Conservation (phyloP, 1,284 basidiomycete genomes). For the Dichomitus squalens region DNA sequence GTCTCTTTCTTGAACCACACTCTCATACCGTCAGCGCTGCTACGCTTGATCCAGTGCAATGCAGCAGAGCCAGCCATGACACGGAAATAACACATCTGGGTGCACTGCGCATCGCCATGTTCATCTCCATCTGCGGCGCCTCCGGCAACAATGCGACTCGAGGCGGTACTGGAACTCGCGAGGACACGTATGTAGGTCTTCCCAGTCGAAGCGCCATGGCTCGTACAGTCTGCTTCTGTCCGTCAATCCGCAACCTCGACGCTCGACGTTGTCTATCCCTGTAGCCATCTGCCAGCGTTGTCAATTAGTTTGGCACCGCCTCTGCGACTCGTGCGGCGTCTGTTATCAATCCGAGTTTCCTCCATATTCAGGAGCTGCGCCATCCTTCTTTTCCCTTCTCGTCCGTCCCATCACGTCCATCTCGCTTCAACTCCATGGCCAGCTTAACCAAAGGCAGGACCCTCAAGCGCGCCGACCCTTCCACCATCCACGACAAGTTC, state of each 20-base stretch:
- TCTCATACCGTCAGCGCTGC: background rate
- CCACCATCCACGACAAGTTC: constrained; percentile 72
- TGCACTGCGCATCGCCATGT: background rate
- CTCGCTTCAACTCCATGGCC: constrained; percentile 9
- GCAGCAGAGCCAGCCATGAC: background rate
- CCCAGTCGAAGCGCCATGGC: too few relatives aligned
- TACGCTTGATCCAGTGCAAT: background rate
- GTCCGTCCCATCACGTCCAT: background rate
- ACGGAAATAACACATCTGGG: background rate
- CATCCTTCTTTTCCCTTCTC: background rate
- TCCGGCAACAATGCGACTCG: background rate
- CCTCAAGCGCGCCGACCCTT: constrained; percentile 45
- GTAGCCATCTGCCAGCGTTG: background rate
- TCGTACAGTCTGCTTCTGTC: too few relatives aligned
- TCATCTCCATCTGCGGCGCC: background rate
- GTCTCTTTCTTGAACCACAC: too few relatives aligned
- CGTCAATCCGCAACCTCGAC: too few relatives aligned
- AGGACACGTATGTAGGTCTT: too few relatives aligned
- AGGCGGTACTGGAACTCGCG: background rate
- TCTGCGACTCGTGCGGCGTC: background rate
- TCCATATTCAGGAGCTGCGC: background rate
- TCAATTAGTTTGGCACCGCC: background rate
- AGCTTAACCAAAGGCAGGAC: constrained; percentile 21
- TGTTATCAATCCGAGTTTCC: background rate
- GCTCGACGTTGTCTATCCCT: background rate